A percentile compares a stretch with the other conserved stretches of the same genome.
These are phyloP conservation scores for Epichloe aotearoae DNA, from an alignment of 2,329 filamentous ascomycete species.

Conservation along the genomic window DNA sequence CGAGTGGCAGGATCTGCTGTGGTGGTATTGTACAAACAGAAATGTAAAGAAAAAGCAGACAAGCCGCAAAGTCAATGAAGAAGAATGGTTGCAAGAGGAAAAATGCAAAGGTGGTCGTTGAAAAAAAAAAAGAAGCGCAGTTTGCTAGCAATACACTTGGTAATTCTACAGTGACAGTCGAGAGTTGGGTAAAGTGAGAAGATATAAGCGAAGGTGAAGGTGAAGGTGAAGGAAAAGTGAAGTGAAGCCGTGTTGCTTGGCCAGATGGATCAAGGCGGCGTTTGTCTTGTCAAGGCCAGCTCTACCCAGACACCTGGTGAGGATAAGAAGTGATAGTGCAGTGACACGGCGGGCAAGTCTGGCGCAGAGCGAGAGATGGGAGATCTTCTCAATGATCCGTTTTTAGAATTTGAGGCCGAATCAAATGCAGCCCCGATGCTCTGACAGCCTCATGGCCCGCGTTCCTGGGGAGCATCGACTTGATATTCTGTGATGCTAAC, in stretches of 20 bases:
- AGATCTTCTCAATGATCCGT: neutral
- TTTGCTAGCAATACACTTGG: neutral
- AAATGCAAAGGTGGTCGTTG: neutral
- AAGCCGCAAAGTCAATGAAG: too few relatives aligned
- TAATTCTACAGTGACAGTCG: neutral
- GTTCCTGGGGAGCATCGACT: neutral
- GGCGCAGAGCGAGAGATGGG: neutral
- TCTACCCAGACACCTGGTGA: slow-evolving; percentile 13
- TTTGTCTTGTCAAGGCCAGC: slow-evolving; percentile 4
- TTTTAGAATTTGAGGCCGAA: too few relatives aligned
- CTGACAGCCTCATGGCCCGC: neutral
- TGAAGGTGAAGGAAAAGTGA: neutral
- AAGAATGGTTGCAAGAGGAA: neutral
- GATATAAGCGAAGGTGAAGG: neutral
- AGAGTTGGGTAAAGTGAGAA: neutral
- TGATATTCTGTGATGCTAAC: neutral
- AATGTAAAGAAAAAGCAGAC: too few relatives aligned
- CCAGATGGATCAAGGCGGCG: neutral
- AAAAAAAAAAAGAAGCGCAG: neutral
- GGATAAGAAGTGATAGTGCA: slow-evolving; percentile 16
- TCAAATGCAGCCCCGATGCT: neutral
- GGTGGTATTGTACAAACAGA: too few relatives aligned
- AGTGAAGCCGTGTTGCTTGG: neutral
- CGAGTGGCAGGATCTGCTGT: too few relatives aligned
- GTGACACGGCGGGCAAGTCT: neutral